Base-by-base conservation (phyloP, 768 basidiomycete genomes). In the Boletus patriciae region DNA sequence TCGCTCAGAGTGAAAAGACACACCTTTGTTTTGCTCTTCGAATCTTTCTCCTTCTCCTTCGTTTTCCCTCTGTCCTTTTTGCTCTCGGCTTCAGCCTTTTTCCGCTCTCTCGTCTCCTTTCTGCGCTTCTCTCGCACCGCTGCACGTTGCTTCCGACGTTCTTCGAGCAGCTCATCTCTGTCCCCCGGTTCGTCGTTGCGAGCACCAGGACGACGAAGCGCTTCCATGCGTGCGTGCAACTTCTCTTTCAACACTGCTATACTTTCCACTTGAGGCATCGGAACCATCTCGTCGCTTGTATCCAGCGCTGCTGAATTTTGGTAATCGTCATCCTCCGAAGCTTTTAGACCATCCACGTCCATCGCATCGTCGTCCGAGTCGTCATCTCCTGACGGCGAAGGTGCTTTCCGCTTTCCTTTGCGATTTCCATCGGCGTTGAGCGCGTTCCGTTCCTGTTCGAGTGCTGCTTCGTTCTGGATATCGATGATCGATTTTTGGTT, bases 51-150 rank as follows among this genome's bases (percentile, higher is more conserved):
- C 81, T 79, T 63, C 76, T 59, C 70, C 81, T 80, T 66, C 15
- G 76, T 76, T 68, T 82, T 80, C 46, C 72, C 75, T 46, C 78
- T 79, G 66, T 81, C 83, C 21, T 74, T 76, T 73, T 75, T 79
- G 50, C 70, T 66, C 66, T 88, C 90, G 57, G 83, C 78, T 68
- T 89, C 86, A 16, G 77, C 78, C 62, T 77, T 74, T 57, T 86
- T 90, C 74, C 91, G 89, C 73, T 94, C 94, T 68, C 81, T 88
- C 9, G 90, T 91, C 76, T 91, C 89, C 66, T 88, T 90, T 67
- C 94, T 75, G 62, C 96, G 76, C 55, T 85, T 82, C 72, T 98
- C 95, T 21, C 94, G 80, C 79, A 97, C 79, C 34, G 87, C 84
- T 0, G 88, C 94, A 6, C 93, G 78, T 65, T 91, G 86, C 62